These are phyloP conservation scores for Patellaria atrata DNA, from an alignment of 495 filamentous ascomycete species.

Conservation along the genomic window DNA sequence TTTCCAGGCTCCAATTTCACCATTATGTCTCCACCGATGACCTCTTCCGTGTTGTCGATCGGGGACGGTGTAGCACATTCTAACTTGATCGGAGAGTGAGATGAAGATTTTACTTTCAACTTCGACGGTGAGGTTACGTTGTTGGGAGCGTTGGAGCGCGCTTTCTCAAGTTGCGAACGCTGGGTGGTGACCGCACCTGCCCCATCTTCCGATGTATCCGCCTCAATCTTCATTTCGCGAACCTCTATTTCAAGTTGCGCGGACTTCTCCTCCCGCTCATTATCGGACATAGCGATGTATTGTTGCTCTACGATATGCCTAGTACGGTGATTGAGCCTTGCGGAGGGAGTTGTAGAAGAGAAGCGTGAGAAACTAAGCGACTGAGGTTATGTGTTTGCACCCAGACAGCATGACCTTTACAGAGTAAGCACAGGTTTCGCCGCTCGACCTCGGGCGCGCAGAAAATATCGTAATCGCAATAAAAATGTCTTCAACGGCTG, in stretches of 20 bases:
- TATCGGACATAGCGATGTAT: conserved; percentile 24
- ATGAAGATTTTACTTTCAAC: conserved; percentile 18
- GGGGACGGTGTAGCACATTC: conserved; percentile 26
- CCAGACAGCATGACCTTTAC: no score
- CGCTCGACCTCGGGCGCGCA: no score
- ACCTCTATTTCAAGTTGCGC: conserved; percentile 22
- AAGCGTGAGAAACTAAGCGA: no score
- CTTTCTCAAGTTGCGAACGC: conserved; percentile 5
- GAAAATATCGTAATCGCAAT: no score
- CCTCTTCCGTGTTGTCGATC: conserved; percentile 28
- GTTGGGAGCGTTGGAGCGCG: conserved; percentile 12
- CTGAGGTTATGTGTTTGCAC: no score
- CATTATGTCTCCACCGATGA: conserved; percentile 42
- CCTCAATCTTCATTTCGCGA: conserved; percentile 24
- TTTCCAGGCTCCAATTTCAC: conserved; percentile 53
- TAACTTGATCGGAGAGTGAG: conserved; percentile 32
- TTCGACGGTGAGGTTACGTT: conserved; percentile 14
- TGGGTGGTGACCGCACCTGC: conserved; percentile 1
- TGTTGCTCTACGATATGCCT: no score
- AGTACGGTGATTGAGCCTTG: no score
- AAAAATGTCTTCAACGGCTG: no score
- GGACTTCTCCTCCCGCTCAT: conserved; percentile 18
- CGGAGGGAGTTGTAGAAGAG: no score
- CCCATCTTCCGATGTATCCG: conserved; percentile 15
- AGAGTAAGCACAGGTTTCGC: no score